Conservation (phyloP, 495 filamentous ascomycete species). For the Neurospora tetraspora region DNA sequence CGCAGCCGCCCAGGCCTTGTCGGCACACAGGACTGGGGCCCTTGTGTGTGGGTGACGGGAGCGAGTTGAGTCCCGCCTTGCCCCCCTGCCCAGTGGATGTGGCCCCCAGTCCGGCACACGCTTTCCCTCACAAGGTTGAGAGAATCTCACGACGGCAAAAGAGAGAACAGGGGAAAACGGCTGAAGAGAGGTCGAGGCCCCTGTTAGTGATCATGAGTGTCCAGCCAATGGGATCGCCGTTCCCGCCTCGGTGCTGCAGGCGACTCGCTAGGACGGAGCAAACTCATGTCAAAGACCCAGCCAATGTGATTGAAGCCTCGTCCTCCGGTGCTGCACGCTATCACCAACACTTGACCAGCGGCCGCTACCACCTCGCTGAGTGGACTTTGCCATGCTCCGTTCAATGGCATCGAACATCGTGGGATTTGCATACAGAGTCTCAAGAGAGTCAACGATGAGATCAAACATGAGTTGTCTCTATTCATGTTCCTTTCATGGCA, state of each 20-base stretch:
- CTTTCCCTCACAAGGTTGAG: constrained; percentile 7
- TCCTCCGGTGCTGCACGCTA: constrained; percentile 1
- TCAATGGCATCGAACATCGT: background rate
- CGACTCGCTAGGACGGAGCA: constrained; percentile 20
- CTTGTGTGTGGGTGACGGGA: background rate
- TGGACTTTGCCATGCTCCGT: background rate
- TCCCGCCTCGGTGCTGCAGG: constrained; percentile 18
- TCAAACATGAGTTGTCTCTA: background rate
- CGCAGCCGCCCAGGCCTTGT: background rate
- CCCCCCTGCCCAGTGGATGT: background rate
- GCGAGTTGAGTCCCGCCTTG: background rate
- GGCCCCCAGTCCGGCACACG: background rate
- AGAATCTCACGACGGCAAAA: constrained; percentile 9
- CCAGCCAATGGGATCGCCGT: constrained; percentile 16
- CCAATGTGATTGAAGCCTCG: constrained; percentile 7
- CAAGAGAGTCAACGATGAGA: background rate
- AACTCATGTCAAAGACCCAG: constrained; percentile 11
- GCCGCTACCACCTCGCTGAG: background rate
- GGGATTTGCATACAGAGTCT: background rate
- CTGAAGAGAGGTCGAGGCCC: constrained; percentile 17
- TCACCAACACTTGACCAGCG: constrained; percentile 2
- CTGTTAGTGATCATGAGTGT: constrained; percentile 9
- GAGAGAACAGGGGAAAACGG: constrained; percentile 12
- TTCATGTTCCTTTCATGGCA: background rate
- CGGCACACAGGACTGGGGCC: constrained; percentile 4